Percentiles rank a stretch among this genome's conserved stretches.
Evolutionary conservation across 2,329 filamentous ascomycete genomes (phyloP).

Genomic region (Alternaria triticimaculans): DNA sequence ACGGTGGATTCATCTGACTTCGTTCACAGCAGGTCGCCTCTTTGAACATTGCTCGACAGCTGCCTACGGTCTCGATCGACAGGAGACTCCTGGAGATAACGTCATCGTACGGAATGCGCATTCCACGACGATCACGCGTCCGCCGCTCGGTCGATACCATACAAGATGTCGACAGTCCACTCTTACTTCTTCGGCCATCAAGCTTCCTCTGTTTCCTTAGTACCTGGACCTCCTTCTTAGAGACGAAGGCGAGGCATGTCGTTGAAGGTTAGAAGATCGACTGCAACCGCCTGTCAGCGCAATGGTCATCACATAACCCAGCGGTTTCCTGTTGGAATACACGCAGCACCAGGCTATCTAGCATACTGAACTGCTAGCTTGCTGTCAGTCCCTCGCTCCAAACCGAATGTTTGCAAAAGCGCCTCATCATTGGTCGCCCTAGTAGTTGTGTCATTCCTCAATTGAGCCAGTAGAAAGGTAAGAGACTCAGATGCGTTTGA

Average conservation of each 20-base stretch:
- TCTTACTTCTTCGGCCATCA: too few species aligned
- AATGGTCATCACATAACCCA: too few species aligned
- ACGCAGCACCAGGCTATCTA: too few species aligned
- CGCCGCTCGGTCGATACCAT: neutral
- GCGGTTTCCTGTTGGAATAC: too few species aligned
- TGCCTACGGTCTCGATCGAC: neutral
- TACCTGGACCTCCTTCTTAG: too few species aligned
- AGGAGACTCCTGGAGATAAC: neutral
- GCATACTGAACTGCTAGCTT: neutral
- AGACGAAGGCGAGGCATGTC: too few species aligned
- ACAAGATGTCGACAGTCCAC: too few species aligned
- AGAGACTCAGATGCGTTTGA: too few species aligned
- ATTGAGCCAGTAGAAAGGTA: too few species aligned
- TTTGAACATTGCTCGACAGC: neutral
- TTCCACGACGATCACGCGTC: neutral
- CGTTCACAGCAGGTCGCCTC: accelerated
- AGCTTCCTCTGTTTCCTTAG: too few species aligned
- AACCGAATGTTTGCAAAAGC: neutral
- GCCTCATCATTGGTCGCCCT: neutral
- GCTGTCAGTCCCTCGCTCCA: neutral
- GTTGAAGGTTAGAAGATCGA: too few species aligned
- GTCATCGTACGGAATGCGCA: neutral
- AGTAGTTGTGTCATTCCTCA: neutral
- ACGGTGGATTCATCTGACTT: neutral
- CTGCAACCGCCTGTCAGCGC: too few species aligned